Conservation (phyloP, 768 basidiomycete genomes). For the Gymnopilus junonius region DNA sequence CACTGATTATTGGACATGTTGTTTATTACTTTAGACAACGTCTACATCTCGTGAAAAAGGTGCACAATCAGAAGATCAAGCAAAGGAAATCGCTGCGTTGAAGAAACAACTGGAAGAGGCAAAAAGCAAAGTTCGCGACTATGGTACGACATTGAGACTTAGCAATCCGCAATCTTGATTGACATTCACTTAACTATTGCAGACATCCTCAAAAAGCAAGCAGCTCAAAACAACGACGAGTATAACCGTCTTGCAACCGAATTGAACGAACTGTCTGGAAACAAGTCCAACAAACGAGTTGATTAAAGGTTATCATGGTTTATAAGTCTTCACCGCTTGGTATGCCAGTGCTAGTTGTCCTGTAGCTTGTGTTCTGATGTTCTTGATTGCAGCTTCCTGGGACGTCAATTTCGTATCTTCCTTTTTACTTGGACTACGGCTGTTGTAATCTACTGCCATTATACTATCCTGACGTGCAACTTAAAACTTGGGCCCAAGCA, state of each 20-base stretch:
- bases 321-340: background rate
- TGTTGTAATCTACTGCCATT: background rate
- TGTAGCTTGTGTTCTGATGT: background rate
- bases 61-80: conserved; percentile 41
- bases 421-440: background rate
- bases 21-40: conserved; percentile 3
- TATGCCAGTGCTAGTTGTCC: background rate
- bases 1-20: background rate
- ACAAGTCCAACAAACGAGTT: conserved; percentile 58
- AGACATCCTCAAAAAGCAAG: conserved; percentile 87
- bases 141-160: conserved; percentile 47
- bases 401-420: background rate
- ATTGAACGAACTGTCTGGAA: conserved; percentile 73
- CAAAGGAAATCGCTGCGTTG: conserved; percentile 66
- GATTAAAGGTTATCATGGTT: conserved; percentile 44
- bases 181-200: background rate
- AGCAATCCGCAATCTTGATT: background rate
- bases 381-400: background rate
- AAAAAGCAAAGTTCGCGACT: conserved; percentile 65
- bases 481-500: background rate
- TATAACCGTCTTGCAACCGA: conserved; percentile 83
- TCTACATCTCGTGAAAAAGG: conserved; percentile 20
- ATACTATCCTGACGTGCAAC: background rate
- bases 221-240: conserved; percentile 74
- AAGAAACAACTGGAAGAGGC: conserved; percentile 66